Conservation (phyloP, 2,329 filamentous ascomycete genomes). For the Capronia americana region DNA sequence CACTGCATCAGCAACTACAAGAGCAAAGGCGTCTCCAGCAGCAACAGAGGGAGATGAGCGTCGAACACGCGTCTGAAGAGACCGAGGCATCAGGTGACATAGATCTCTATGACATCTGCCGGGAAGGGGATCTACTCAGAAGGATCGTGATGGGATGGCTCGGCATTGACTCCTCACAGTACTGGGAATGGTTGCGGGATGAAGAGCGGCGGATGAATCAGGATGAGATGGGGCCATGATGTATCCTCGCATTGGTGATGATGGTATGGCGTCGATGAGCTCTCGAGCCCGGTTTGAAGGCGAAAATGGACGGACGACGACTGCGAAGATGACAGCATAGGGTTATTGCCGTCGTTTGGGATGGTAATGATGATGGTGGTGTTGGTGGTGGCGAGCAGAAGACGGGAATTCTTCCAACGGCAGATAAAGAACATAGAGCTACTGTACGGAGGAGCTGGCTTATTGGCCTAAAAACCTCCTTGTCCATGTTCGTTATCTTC, state of each 20-base stretch:
- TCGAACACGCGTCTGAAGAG: not conserved
- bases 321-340: not conserved
- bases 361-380: not conserved
- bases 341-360: not conserved
- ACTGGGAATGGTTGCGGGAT: not conserved
- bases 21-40: not conserved
- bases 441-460: not conserved
- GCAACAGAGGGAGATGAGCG: not conserved
- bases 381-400: not conserved
- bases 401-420: not conserved
- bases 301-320: not conserved
- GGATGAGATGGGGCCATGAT: not conserved
- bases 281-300: not conserved
- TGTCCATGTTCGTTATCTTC: not conserved
- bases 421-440: not conserved
- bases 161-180: not conserved
- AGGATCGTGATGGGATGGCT: not conserved
- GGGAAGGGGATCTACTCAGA: not conserved
- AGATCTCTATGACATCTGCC: not conserved
- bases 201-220: not conserved
- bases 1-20: not conserved
- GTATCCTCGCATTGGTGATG: not conserved
- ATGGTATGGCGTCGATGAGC: not conserved
- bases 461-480: not conserved
- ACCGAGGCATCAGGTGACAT: not conserved